These are phyloP conservation scores for Vittaforma corneae DNA, from an alignment of 371 early-diverging fungal genomes.

Conservation along the genomic window DNA sequence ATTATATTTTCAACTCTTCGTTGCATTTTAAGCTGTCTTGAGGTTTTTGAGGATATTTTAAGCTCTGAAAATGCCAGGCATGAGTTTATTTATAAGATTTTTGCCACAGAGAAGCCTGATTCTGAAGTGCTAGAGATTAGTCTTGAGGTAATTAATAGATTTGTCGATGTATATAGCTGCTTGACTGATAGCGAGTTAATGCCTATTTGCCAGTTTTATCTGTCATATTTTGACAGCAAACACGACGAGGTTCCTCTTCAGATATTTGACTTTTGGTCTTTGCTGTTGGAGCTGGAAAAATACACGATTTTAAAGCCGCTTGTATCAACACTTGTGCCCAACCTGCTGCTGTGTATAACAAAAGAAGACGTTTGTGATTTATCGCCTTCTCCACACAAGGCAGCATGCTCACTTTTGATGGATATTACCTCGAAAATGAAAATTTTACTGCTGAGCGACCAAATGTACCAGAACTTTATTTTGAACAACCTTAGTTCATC, in stretches of 20 bases:
- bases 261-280: conserved; percentile 54
- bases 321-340: conserved; percentile 23
- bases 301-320: conserved; percentile 24
- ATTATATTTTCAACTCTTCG: conserved; percentile 19
- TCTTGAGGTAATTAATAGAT: conserved; percentile 40
- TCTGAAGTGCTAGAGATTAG: conserved; percentile 25
- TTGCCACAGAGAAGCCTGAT: conserved; percentile 14
- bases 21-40: conserved; percentile 21
- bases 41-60: conserved; percentile 15
- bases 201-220: conserved; percentile 27
- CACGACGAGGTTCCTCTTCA: conserved; percentile 30
- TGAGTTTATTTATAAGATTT: conserved; percentile 29
- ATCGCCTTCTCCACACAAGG: conserved; percentile 50
- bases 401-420: conserved; percentile 50
- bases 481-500: conserved; percentile 17
- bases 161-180: conserved; percentile 38
- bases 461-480: conserved; percentile 26
- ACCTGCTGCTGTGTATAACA: conserved; percentile 18
- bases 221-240: conserved; percentile 26
- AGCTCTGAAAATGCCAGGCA: conserved; percentile 21
- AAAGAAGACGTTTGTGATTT: conserved; percentile 45
- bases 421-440: conserved; percentile 19
- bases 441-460: conserved; percentile 17
- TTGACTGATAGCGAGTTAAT: conserved; percentile 18
- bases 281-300: conserved; percentile 41